phyloP scores from a whole-genome alignment of 140 eudicot genomes.

The Ambrosia hybrid region DNA sequence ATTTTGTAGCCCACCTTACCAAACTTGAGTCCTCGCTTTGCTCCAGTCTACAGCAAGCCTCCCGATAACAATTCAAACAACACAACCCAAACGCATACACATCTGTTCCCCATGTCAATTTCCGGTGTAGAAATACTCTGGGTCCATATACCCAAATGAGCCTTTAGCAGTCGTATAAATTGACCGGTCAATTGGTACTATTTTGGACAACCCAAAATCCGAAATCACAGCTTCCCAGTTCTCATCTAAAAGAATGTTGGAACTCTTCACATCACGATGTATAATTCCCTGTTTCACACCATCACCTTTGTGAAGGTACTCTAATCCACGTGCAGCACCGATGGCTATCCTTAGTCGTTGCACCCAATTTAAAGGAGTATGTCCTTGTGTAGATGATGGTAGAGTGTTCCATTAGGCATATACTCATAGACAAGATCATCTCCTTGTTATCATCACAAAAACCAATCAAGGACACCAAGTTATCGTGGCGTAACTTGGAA shows the following conservation, averaged over 20 bases:
- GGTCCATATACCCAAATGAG: constrained; percentile 30
- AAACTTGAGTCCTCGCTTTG: constrained; percentile 14
- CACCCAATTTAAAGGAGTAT: constrained; percentile 14
- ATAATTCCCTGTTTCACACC: background rate
- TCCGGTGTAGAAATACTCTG: constrained; percentile 21
- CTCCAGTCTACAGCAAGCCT: constrained; percentile 8
- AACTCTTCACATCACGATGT: constrained; percentile 16
- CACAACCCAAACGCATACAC: constrained; percentile 25
- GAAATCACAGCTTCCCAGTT: constrained; percentile 8
- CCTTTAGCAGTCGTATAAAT: constrained; percentile 19
- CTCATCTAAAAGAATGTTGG: constrained; percentile 17
- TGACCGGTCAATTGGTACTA: constrained; percentile 1
- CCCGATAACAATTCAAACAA: constrained; percentile 14
- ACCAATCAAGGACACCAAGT: constrained; percentile 19
- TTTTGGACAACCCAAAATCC: constrained; percentile 19
- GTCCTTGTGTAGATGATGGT: constrained; percentile 12
- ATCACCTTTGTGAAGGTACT: constrained; percentile 12
- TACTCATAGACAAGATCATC: constrained; percentile 17
- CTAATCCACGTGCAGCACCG: constrained; percentile 10
- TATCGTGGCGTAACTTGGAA: constrained; percentile 8
- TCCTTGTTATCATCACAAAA: constrained; percentile 15
- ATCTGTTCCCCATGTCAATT: constrained; percentile 15
- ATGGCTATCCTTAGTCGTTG: constrained; percentile 1
- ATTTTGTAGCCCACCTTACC: constrained; percentile 24
- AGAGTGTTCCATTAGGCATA: constrained; percentile 12